Evolutionary conservation across 768 basidiomycete species (phyloP).

Genomic region (Daedalea quercina): DNA sequence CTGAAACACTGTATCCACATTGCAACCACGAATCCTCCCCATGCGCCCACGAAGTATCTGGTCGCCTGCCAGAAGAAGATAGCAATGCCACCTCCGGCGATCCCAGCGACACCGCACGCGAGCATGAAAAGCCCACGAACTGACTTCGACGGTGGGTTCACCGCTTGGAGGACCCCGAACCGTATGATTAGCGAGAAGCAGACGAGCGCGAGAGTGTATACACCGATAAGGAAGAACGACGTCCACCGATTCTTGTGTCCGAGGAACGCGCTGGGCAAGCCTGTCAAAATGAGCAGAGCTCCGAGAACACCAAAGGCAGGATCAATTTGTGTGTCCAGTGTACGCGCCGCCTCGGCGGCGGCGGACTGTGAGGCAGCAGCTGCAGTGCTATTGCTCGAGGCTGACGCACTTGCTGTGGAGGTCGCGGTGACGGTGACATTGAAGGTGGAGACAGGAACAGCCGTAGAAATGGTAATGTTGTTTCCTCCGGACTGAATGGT

Average conservation of each 20-base stretch:
- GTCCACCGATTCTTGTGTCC: conserved; percentile 98
- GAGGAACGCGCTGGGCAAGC: conserved; percentile 83
- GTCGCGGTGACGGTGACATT: conserved; percentile 47
- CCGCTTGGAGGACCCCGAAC: conserved; percentile 78
- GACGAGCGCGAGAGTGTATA: conserved; percentile 82
- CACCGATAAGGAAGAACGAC: conserved; percentile 89
- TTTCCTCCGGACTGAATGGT: conserved; percentile 42
- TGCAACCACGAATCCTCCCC: conserved; percentile 82
- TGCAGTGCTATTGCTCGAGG: conserved; percentile 14
- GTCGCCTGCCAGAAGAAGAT: conserved; percentile 93
- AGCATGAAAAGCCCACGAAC: conserved; percentile 89
- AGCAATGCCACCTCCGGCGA: conserved; percentile 77
- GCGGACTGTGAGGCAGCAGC: conserved; percentile 21
- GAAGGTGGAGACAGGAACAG: conserved; percentile 56
- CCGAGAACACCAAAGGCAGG: conserved; percentile 89
- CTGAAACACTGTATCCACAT: conserved; percentile 86
- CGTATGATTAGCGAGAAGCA: conserved; percentile 84
- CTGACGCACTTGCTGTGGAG: conserved; percentile 29
- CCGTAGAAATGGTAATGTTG: conserved; percentile 42
- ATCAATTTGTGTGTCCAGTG: conserved; percentile 62
- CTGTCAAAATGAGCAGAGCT: conserved; percentile 81
- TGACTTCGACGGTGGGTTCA: conserved; percentile 73
- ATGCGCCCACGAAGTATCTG: conserved; percentile 75
- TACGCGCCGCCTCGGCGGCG: conserved; percentile 31
- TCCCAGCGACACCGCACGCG: conserved; percentile 69